phyloP scores from a whole-genome alignment of 2,329 filamentous ascomycete species.

The Erysiphe pulchra region DNA sequence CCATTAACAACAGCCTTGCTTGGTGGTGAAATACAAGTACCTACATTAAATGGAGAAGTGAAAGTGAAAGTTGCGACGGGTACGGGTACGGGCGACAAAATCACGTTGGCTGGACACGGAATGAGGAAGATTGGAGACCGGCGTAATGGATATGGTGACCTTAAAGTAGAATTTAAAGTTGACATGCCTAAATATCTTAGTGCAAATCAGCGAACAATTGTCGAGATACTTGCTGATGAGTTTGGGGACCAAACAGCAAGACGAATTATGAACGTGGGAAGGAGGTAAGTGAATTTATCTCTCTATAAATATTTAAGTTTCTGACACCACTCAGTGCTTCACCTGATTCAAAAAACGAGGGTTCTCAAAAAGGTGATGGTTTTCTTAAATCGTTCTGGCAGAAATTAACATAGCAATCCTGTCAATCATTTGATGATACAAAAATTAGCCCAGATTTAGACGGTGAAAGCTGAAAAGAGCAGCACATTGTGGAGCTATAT shows the following conservation, averaged over 20 bases:
- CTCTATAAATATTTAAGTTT: neutral
- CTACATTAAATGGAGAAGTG: slow-evolving; percentile 73
- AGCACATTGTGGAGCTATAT: too few relatives aligned
- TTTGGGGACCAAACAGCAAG: slow-evolving; percentile 81
- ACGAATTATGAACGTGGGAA: slow-evolving; percentile 65
- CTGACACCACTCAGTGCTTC: slow-evolving; percentile 1
- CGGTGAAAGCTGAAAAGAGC: too few relatives aligned
- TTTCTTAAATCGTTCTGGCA: slow-evolving; percentile 91
- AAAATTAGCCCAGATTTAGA: too few relatives aligned
- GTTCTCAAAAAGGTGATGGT: slow-evolving; percentile 53
- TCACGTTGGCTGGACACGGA: slow-evolving; percentile 72
- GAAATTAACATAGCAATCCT: slow-evolving; percentile 40
- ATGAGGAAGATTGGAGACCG: slow-evolving; percentile 65
- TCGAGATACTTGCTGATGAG: slow-evolving; percentile 93
- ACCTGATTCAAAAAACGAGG: slow-evolving; percentile 2
- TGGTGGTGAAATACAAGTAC: slow-evolving; percentile 70
- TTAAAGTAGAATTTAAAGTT: slow-evolving; percentile 86
- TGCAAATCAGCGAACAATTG: slow-evolving; percentile 70
- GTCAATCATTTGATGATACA: too few relatives aligned
- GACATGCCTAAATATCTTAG: slow-evolving; percentile 85
- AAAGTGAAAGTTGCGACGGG: slow-evolving; percentile 80
- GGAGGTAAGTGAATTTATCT: slow-evolving; percentile 18
- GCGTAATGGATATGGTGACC: slow-evolving; percentile 45
- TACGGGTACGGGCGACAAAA: slow-evolving; percentile 74
- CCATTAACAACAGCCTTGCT: slow-evolving; percentile 82